These are phyloP conservation scores for Firmiana major DNA, from an alignment of 345 rosid species.

Conservation along the genomic window DNA sequence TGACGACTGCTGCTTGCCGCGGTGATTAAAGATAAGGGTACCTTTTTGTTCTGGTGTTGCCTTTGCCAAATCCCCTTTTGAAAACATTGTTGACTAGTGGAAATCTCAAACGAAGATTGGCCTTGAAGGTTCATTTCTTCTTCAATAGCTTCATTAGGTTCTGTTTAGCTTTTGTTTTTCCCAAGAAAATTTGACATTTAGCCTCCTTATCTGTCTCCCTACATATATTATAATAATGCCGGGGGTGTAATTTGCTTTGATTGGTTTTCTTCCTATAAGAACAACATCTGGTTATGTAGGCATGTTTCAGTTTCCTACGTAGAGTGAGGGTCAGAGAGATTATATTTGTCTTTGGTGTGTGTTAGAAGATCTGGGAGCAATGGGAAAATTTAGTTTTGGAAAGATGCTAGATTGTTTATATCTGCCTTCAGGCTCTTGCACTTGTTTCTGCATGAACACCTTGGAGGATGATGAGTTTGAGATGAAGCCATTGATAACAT, in stretches of 20 bases:
- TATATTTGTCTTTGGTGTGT: constrained; percentile 9
- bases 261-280: not conserved
- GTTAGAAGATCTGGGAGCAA: constrained; percentile 19
- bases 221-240: constrained; percentile 9
- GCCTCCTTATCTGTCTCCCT: constrained; percentile 6
- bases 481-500: constrained; percentile 40
- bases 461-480: constrained; percentile 49
- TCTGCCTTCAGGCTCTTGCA: constrained; percentile 42
- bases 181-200: constrained; percentile 26
- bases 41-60: not conserved
- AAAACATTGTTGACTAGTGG: constrained; percentile 4
- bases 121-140: constrained; percentile 8
- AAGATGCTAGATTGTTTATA: constrained; percentile 48
- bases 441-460: constrained; percentile 63
- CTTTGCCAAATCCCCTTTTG: not conserved
- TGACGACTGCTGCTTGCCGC: not conserved
- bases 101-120: not conserved
- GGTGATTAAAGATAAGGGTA: not conserved
- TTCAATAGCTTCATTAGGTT: not conserved
- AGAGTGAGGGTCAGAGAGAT: constrained; percentile 12
- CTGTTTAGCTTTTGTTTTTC: constrained; percentile 10
- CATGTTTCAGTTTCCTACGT: constrained; percentile 11
- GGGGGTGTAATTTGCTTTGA: not conserved
- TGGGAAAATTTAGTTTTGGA: constrained; percentile 57
- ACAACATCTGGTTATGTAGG: not conserved